Evolutionary conservation across 2,329 filamentous ascomycete species (phyloP).

Genomic region (Arthrobotrys iridis): DNA sequence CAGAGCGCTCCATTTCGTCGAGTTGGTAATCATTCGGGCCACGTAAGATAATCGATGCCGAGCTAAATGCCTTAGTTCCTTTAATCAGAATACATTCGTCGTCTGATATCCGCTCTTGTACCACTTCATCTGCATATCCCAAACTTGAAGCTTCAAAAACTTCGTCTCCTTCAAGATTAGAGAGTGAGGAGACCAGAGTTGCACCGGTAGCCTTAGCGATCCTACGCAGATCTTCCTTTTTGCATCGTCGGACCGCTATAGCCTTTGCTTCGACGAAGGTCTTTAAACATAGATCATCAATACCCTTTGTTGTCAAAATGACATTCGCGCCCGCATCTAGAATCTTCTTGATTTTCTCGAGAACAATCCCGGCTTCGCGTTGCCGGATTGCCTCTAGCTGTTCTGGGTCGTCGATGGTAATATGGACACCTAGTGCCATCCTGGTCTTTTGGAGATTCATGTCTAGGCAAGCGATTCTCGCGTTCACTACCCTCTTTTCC

Average conservation of each 20-base stretch:
- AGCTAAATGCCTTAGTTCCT: constrained; percentile 92
- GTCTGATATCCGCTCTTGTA: constrained; percentile 98
- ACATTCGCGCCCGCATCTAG: constrained; percentile 97
- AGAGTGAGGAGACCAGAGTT: constrained; percentile 89
- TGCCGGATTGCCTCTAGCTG: constrained; percentile 97
- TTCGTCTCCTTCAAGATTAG: constrained; percentile 96
- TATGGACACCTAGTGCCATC: constrained; percentile 99
- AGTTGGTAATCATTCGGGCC: constrained; percentile 95
- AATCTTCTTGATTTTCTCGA: constrained; percentile 96
- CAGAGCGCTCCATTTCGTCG: constrained; percentile 98
- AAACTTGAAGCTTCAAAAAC: constrained; percentile 91
- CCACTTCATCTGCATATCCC: constrained; percentile 91
- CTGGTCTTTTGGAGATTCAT: constrained; percentile 99
- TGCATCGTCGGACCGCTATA: constrained; percentile 95
- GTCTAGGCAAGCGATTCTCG: constrained; percentile 95
- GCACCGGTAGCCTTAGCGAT: constrained; percentile 97
- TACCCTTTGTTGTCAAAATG: constrained; percentile 95
- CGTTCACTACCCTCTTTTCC: constrained; percentile 89
- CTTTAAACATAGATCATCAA: constrained; percentile 95
- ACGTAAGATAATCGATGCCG: constrained; percentile 93
- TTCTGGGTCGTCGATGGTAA: constrained; percentile 95
- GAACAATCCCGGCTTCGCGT: constrained; percentile 88
- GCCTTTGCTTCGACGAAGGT: constrained; percentile 92
- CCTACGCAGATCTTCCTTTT: constrained; percentile 96
- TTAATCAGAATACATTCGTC: constrained; percentile 98